phyloP scores from a whole-genome alignment of 2,329 filamentous ascomycete genomes.

The Coniochaeta sp. region DNA sequence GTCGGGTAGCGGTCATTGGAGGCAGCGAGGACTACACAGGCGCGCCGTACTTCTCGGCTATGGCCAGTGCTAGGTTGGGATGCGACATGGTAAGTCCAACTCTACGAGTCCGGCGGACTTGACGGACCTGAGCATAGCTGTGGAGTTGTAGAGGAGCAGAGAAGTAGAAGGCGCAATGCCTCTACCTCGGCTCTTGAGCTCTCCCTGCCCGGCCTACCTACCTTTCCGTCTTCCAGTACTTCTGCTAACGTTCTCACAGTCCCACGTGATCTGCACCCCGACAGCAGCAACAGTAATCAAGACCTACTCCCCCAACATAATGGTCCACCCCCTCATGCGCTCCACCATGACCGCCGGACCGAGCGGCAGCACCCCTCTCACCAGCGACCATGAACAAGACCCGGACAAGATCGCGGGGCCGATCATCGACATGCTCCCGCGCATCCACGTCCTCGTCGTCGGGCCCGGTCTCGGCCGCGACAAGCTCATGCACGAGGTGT shows the following conservation, averaged over 20 bases:
- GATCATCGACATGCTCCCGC: slow-evolving; percentile 73
- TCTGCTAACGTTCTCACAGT: slow-evolving; percentile 36
- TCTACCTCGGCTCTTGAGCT: too few species aligned
- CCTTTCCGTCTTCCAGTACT: not conserved
- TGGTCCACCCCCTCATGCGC: slow-evolving; percentile 95
- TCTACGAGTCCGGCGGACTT: not conserved
- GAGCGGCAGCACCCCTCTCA: slow-evolving; percentile 31
- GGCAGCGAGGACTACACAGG: slow-evolving; percentile 95
- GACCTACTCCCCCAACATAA: slow-evolving; percentile 93
- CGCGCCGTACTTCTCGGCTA: slow-evolving; percentile 95
- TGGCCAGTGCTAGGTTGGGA: slow-evolving; percentile 86
- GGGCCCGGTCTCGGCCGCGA: slow-evolving; percentile 90
- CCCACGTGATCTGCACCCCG: slow-evolving; percentile 92
- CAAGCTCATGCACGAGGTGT: slow-evolving; percentile 80
- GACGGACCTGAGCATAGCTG: not conserved
- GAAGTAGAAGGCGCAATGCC: too few species aligned
- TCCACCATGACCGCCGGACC: slow-evolving; percentile 23
- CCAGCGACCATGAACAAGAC: slow-evolving; percentile 39
- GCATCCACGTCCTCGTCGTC: slow-evolving; percentile 86
- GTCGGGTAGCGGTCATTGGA: slow-evolving; percentile 86
- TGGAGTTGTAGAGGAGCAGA: not conserved
- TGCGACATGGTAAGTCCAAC: slow-evolving; percentile 71
- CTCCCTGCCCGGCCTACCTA: too few species aligned
- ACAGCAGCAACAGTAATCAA: slow-evolving; percentile 86
- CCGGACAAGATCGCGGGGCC: slow-evolving; percentile 54